These are phyloP conservation scores for Fusarium lateritium DNA, from an alignment of 2,329 filamentous ascomycete genomes.

Conservation along the genomic window DNA sequence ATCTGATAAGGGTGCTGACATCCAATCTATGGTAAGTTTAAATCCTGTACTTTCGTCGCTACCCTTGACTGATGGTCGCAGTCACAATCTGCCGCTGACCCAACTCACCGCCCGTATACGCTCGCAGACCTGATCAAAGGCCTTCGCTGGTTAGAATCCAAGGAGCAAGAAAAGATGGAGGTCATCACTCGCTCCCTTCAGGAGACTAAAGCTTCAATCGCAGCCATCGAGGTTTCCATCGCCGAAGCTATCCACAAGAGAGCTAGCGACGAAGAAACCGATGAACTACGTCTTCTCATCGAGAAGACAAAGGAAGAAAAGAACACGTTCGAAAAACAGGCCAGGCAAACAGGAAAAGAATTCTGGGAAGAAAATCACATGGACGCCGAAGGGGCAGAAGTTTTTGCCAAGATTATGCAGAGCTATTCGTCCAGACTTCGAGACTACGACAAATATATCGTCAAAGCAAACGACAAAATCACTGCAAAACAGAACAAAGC, in stretches of 20 bases:
- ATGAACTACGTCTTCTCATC: not conserved
- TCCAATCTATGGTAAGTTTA: not conserved
- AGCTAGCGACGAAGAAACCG: not conserved
- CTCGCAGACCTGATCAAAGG: not conserved
- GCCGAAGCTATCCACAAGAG: not conserved
- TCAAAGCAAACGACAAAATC: not conserved
- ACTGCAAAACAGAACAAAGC: not conserved
- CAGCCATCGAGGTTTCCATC: not conserved
- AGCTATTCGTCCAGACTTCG: not conserved
- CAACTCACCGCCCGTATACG: not conserved
- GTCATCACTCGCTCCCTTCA: not conserved
- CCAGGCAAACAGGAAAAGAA: not conserved
- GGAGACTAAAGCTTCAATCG: not conserved
- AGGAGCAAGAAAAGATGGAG: constrained; percentile 4
- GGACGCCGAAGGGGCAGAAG: not conserved
- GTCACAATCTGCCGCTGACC: not conserved
- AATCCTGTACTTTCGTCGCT: not conserved
- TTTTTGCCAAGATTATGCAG: not conserved
- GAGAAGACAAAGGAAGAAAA: constrained; percentile 11
- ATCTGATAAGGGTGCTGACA: not conserved
- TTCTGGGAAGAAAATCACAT: not conserved
- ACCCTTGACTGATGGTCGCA: not conserved
- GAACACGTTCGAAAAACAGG: not conserved
- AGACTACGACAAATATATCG: constrained; percentile 2
- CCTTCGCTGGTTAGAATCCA: not conserved